A percentile compares a stretch with the other conserved stretches of the same genome.
These are phyloP conservation scores for Leccinum holopus DNA, from an alignment of 1,284 basidiomycete species.

Conservation along the genomic window DNA sequence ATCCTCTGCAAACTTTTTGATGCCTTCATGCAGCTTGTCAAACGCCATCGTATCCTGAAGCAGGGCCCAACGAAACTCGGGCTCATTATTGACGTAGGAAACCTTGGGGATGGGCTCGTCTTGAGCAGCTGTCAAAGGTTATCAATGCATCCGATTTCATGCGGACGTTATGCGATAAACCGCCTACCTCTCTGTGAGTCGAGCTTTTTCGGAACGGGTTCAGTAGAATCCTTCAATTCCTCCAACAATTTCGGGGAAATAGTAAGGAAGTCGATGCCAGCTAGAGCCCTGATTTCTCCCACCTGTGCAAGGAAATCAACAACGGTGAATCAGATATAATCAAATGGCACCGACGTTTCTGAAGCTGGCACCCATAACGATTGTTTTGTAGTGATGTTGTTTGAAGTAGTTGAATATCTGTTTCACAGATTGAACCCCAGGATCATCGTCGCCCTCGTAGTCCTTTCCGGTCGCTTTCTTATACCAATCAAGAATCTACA, in stretches of 20 bases:
- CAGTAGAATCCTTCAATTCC: slow-evolving; percentile 80
- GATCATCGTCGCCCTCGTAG: slow-evolving; percentile 88
- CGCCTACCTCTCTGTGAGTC: slow-evolving; percentile 60
- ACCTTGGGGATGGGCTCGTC: slow-evolving; percentile 75
- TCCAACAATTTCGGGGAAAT: slow-evolving; percentile 90
- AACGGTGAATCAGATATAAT: neutral
- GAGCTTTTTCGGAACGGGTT: slow-evolving; percentile 82
- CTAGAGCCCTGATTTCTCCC: slow-evolving; percentile 92
- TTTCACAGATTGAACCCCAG: slow-evolving; percentile 94
- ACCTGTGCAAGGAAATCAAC: slow-evolving; percentile 41
- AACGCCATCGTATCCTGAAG: slow-evolving; percentile 92
- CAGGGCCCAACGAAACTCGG: slow-evolving; percentile 91
- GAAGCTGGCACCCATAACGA: slow-evolving; percentile 99
- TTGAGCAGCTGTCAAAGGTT: slow-evolving; percentile 46
- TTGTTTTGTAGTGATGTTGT: slow-evolving; percentile 96
- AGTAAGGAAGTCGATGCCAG: slow-evolving; percentile 96
- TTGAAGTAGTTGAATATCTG: slow-evolving; percentile 99
- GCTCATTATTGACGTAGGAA: slow-evolving; percentile 86
- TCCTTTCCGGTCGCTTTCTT: slow-evolving; percentile 84
- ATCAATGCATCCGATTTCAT: neutral
- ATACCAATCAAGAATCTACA: slow-evolving; percentile 92
- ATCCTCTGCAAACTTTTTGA: slow-evolving; percentile 95
- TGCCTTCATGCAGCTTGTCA: slow-evolving; percentile 95
- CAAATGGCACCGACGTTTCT: slow-evolving; percentile 66
- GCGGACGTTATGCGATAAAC: slow-evolving; percentile 2